These are phyloP conservation scores for Mariannaea elegans DNA, from an alignment of 2,329 filamentous ascomycete genomes.

Conservation along the genomic window DNA sequence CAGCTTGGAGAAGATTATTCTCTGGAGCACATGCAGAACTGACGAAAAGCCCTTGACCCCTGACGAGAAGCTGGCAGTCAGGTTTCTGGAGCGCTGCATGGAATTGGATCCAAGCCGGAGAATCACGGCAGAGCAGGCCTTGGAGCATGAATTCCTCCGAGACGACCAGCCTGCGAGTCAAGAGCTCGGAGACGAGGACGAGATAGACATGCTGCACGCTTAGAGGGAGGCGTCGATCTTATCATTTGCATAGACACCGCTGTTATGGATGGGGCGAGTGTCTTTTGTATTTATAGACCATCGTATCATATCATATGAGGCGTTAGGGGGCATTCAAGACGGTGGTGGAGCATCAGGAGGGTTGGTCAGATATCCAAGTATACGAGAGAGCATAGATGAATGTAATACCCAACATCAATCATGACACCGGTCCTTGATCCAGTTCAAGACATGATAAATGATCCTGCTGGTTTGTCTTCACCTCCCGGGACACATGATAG, in stretches of 20 bases:
- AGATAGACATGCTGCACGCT: slow-evolving; percentile 59
- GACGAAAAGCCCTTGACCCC: slow-evolving; percentile 64
- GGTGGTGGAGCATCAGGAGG: slow-evolving; percentile 19
- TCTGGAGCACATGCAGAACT: slow-evolving; percentile 89
- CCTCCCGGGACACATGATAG: slow-evolving; percentile 7
- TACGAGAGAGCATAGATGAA: slow-evolving; percentile 23
- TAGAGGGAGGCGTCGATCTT: slow-evolving; percentile 22
- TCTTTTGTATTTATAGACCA: slow-evolving; percentile 19
- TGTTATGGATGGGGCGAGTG: not conserved
- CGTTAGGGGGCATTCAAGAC: slow-evolving; percentile 12
- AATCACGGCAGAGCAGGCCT: slow-evolving; percentile 78
- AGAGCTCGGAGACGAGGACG: slow-evolving; percentile 56
- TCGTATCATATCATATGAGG: slow-evolving; percentile 10
- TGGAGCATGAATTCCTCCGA: slow-evolving; percentile 75
- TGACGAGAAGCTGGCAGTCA: slow-evolving; percentile 77
- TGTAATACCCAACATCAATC: slow-evolving; percentile 24
- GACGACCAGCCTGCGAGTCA: slow-evolving; percentile 42
- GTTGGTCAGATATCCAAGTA: slow-evolving; percentile 30
- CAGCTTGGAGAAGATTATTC: slow-evolving; percentile 88
- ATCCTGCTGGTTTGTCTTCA: not conserved
- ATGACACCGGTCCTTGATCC: slow-evolving; percentile 5
- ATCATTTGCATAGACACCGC: not conserved
- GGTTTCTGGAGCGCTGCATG: slow-evolving; percentile 76
- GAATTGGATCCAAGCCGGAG: slow-evolving; percentile 79
- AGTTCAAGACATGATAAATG: not conserved